A percentile compares a stretch with the other conserved stretches of the same genome.
Evolutionary conservation across 176 grass and related monocot species (phyloP).

Genomic region (Hordeum marinum): DNA sequence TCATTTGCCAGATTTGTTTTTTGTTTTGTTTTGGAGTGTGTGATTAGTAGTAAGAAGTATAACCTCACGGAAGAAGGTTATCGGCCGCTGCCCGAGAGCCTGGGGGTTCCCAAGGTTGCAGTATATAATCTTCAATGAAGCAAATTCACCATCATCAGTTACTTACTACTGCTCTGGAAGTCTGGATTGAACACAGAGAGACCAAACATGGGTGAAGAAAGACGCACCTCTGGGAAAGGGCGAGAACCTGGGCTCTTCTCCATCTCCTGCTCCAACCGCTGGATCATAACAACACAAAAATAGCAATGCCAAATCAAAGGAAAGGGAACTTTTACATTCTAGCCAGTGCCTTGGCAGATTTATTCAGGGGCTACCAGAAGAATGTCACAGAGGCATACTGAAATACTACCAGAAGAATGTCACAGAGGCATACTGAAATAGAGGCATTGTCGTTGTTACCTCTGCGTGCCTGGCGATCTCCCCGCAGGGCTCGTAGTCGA

Average conservation of each 20-base stretch:
- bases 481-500: constrained; percentile 59
- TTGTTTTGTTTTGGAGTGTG: not conserved
- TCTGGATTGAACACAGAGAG: not conserved
- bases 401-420: too few species aligned
- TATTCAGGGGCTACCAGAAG: too few species aligned
- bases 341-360: not conserved
- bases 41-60: not conserved
- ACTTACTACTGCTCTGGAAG: too few species aligned
- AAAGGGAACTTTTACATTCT: not conserved
- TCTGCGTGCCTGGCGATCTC: constrained; percentile 44
- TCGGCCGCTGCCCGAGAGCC: constrained; percentile 53
- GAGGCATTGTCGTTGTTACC: constrained; percentile 6
- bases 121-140: constrained; percentile 44
- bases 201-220: not conserved
- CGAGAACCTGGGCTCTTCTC: constrained; percentile 43
- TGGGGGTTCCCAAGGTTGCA: constrained; percentile 80
- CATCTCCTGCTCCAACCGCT: constrained; percentile 52
- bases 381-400: too few species aligned
- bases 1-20: not conserved
- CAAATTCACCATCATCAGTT: not conserved
- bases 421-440: too few species aligned
- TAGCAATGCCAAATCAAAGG: not conserved
- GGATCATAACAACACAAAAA: not conserved
- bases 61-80: constrained; percentile 79
- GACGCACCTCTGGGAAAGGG: constrained; percentile 62